phyloP scores from a whole-genome alignment of 345 rosid species.

The Raphanus sativus region DNA sequence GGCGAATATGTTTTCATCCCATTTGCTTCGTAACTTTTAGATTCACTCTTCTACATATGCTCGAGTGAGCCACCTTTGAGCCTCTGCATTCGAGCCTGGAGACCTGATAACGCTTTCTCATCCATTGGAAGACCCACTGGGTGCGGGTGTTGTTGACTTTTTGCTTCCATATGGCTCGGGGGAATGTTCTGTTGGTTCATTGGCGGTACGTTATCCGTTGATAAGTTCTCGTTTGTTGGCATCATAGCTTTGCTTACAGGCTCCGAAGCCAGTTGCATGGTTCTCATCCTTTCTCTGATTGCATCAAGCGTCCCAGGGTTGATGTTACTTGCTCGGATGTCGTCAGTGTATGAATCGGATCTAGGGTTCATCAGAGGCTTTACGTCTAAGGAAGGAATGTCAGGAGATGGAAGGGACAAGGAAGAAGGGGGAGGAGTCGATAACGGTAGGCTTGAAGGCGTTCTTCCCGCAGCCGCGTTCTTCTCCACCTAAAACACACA shows the following conservation, averaged over 20 bases:
- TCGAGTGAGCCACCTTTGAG: slow-evolving; percentile 90
- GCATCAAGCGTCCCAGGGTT: slow-evolving; percentile 81
- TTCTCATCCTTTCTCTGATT: slow-evolving; percentile 97
- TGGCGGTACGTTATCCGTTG: slow-evolving; percentile 27
- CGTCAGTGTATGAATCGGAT: slow-evolving; percentile 60
- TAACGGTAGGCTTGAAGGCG: slow-evolving; percentile 85
- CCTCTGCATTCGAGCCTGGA: slow-evolving; percentile 98
- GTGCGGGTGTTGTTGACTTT: slow-evolving; percentile 43
- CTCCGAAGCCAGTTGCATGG: slow-evolving; percentile 86
- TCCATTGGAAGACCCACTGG: slow-evolving; percentile 80
- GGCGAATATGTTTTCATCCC: slow-evolving; percentile 11
- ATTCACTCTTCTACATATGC: slow-evolving; percentile 49
- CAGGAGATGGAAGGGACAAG: slow-evolving; percentile 65
- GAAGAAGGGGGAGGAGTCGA: slow-evolving; percentile 94
- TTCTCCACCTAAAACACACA: slow-evolving; percentile 70
- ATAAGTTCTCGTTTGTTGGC: slow-evolving; percentile 49
- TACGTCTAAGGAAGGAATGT: slow-evolving; percentile 66
- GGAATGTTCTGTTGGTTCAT: slow-evolving; percentile 46
- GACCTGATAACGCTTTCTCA: slow-evolving; percentile 93
- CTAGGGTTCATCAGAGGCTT: slow-evolving; percentile 55
- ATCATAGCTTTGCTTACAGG: slow-evolving; percentile 52
- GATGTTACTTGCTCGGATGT: slow-evolving; percentile 41
- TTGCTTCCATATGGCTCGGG: slow-evolving; percentile 40
- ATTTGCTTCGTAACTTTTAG: background rate
- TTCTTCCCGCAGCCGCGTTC: slow-evolving; percentile 96